Conservation (phyloP, 139 green algal species). For the Picochlorum sp. region DNA sequence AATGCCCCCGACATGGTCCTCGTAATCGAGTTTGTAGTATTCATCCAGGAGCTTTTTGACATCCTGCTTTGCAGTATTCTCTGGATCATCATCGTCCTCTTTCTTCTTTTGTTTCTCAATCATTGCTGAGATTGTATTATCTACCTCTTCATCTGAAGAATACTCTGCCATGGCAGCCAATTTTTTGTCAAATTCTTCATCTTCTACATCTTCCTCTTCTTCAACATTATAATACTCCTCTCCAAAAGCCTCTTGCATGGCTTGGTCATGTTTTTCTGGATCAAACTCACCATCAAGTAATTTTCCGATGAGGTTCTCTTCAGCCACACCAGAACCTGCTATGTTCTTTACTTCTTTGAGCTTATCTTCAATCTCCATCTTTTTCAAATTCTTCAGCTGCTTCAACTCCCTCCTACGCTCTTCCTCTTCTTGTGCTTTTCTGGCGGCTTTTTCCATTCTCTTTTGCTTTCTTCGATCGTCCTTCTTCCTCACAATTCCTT, state of each 20-base stretch:
- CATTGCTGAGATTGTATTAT: constrained; percentile 21
- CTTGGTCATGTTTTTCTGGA: constrained; percentile 76
- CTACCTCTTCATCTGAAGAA: constrained; percentile 15
- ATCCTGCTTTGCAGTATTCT: constrained; percentile 18
- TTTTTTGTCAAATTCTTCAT: constrained; percentile 28
- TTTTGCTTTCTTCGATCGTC: constrained; percentile 60
- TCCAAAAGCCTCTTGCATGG: constrained; percentile 80
- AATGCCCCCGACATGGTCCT: constrained; percentile 73
- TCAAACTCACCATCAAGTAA: constrained; percentile 89
- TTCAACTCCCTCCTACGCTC: constrained; percentile 56
- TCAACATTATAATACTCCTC: constrained; percentile 81
- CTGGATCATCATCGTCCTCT: constrained; percentile 6
- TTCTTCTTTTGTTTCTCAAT: constrained; percentile 7
- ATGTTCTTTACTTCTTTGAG: constrained; percentile 48
- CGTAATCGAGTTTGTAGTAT: constrained; percentile 89
- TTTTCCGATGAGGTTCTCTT: constrained; percentile 31
- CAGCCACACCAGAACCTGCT: constrained; percentile 30
- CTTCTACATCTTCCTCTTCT: constrained; percentile 21
- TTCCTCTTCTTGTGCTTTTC: constrained; percentile 34
- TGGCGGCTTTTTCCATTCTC: constrained; percentile 25
- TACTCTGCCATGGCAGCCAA: constrained; percentile 17
- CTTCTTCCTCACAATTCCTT: constrained; percentile 53
- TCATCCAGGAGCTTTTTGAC: constrained; percentile 69
- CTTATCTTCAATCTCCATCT: constrained; percentile 67
- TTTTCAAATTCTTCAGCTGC: constrained; percentile 87